These are phyloP conservation scores for Oryza longistaminata DNA, from an alignment of 176 grass and related monocot genomes.

Conservation along the genomic window DNA sequence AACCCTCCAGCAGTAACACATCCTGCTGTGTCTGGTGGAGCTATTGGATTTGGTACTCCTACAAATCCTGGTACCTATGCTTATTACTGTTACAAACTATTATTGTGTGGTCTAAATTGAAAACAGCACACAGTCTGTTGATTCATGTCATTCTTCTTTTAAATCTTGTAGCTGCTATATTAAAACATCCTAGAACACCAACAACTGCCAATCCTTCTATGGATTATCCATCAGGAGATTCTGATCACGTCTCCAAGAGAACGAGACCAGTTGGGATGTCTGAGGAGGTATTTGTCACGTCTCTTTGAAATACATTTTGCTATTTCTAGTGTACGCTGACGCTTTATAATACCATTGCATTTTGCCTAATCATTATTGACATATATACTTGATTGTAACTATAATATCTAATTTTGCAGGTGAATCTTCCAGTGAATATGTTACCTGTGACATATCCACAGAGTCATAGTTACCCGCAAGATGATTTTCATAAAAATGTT, in stretches of 20 bases:
- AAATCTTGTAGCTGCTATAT: conserved; percentile 58
- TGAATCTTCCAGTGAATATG: conserved; percentile 91
- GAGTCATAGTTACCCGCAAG: conserved; percentile 77
- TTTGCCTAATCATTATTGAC: neutral
- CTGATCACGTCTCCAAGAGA: conserved; percentile 87
- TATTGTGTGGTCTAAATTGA: conserved; percentile 18
- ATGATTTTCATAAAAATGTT: conserved; percentile 92
- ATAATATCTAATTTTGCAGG: conserved; percentile 54
- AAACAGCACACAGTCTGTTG: neutral
- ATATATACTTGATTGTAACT: conserved; percentile 22
- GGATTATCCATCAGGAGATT: conserved; percentile 92
- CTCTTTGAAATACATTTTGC: conserved; percentile 12
- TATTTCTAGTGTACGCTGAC: conserved; percentile 17
- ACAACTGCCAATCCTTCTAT: conserved; percentile 66
- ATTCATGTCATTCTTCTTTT: conserved; percentile 19
- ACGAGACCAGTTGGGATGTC: conserved; percentile 87
- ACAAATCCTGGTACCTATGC: conserved; percentile 78
- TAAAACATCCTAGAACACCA: conserved; percentile 92
- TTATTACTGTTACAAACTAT: conserved; percentile 37
- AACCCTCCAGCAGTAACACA: conserved; percentile 79
- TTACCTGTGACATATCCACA: conserved; percentile 74
- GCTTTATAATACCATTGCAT: conserved; percentile 5
- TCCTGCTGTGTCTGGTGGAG: conserved; percentile 78
- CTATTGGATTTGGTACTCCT: conserved; percentile 88
- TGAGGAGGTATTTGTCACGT: conserved; percentile 70